Conservation (phyloP, 805 yeast genomes). For the Candida tibetensis region DNA sequence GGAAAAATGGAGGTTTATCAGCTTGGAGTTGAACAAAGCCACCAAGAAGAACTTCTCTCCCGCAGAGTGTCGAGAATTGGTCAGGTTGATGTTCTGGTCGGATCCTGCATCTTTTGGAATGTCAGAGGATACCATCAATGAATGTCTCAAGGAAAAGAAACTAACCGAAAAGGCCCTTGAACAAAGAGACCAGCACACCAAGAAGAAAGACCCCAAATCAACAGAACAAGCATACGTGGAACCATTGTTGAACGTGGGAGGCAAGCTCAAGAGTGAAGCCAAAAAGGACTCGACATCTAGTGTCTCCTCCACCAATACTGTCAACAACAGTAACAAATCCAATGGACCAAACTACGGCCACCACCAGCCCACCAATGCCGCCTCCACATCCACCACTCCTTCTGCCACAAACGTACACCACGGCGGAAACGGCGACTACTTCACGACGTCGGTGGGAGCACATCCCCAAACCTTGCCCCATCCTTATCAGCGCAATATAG, state of each 20-base stretch:
- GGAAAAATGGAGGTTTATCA: slow-evolving; percentile 67
- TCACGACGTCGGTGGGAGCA: slow-evolving; percentile 2
- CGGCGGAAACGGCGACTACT: slow-evolving; percentile 3
- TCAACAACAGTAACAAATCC: slow-evolving; percentile 6
- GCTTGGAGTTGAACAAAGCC: slow-evolving; percentile 56
- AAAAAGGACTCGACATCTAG: slow-evolving; percentile 7
- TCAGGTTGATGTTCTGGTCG: slow-evolving; percentile 50
- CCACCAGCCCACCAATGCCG: slow-evolving; percentile 8
- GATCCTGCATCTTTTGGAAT: slow-evolving; percentile 61
- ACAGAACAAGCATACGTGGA: slow-evolving; percentile 11
- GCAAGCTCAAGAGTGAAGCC: slow-evolving; percentile 1
- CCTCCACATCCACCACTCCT: slow-evolving; percentile 1
- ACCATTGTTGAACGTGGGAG: slow-evolving; percentile 8
- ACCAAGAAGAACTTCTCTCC: slow-evolving; percentile 52
- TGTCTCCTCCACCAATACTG: slow-evolving; percentile 3
- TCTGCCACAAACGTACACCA: slow-evolving; percentile 1
- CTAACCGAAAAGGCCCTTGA: slow-evolving; percentile 31
- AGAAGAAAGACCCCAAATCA: slow-evolving; percentile 8
- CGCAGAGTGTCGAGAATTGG: slow-evolving; percentile 53
- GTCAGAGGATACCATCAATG: slow-evolving; percentile 42
- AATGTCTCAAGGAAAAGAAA: slow-evolving; percentile 35
- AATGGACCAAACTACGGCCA: slow-evolving; percentile 7
- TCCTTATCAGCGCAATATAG: slow-evolving; percentile 8
- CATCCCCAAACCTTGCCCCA: slow-evolving; percentile 11
- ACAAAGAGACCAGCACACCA: slow-evolving; percentile 16